Base-by-base conservation (phyloP, 2,329 filamentous ascomycete species). In the Neurospora sp. region DNA sequence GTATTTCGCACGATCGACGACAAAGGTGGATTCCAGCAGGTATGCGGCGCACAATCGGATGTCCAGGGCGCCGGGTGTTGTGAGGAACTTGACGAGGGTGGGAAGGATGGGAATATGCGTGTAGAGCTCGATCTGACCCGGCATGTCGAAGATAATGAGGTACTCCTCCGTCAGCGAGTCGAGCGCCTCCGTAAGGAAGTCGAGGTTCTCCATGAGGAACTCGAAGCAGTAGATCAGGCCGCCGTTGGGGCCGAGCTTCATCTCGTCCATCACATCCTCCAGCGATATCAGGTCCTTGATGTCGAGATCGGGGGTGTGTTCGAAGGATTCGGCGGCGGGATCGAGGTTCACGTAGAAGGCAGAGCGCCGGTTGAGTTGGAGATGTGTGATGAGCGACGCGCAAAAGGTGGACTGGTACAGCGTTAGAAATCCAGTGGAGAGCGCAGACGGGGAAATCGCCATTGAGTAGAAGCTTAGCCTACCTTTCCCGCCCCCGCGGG, bases 341-440 rank as follows among this genome's bases (percentile, higher is more conserved):
- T 99, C 96, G 77, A 99, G 92, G 82, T 99, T 99, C 79, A 99
- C 91, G 82, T 98, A 99, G 86, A 96, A 97, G 81, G 92, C 92
- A 67, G 93, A 96, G n/a, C 94, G 92, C 69, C 92, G 92, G 81
- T 92, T 94, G 78, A 93, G 91, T 76, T 92, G 89, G 36, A 98
- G 89, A 78, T 98, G 93, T 71, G 96, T 93, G 79, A 98, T 97
- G 76, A 99, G 87, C 75, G 93, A 89, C 70, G 92, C 91, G 84
- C 93, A 97, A 81, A 99, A 99, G 72, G 96, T 99, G 37, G 94
- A 96, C 87, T 93, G 74, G 11, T 70, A 37, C 39, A 46, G 36
- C 19, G 39, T 40, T 39, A 28, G 23, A 17, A 8, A 69, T 67
- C 70, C 68, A 38, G 69, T 66, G 69, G 69, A 66, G 4, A 69